A percentile compares a stretch with the other conserved stretches of the same genome.
These are phyloP conservation scores for Scopulariopsis brevicaulis DNA, from an alignment of 2,329 filamentous ascomycete species.

Conservation along the genomic window DNA sequence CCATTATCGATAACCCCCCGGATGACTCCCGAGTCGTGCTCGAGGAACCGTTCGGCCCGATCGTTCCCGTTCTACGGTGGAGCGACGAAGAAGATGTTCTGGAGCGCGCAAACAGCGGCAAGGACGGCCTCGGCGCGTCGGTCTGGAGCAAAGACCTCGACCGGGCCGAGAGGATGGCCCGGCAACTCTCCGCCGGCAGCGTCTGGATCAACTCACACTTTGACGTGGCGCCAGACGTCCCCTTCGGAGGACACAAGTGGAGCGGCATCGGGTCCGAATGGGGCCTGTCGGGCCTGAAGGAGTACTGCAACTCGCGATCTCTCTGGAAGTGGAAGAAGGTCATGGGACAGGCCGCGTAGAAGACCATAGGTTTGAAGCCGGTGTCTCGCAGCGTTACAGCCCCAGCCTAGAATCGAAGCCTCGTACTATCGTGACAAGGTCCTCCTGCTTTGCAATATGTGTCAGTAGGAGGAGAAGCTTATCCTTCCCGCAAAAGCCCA, in stretches of 20 bases:
- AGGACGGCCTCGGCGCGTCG: slow-evolving; percentile 43
- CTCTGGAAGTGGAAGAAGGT: slow-evolving; percentile 4
- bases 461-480: too few relatives aligned
- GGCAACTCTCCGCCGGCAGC: slow-evolving; percentile 41
- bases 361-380: too few relatives aligned
- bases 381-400: too few relatives aligned
- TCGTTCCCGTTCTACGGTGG: slow-evolving; percentile 53
- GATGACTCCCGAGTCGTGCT: slow-evolving; percentile 42
- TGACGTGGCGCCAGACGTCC: slow-evolving; percentile 24
- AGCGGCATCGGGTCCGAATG: slow-evolving; percentile 30
- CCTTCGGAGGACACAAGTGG: slow-evolving; percentile 31
- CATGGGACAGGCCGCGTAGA: neutral
- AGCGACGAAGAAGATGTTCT: slow-evolving; percentile 48
- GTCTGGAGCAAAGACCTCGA: slow-evolving; percentile 43
- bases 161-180: slow-evolving; percentile 37
- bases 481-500: too few relatives aligned
- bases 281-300: slow-evolving; percentile 24
- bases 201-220: slow-evolving; percentile 50
- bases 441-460: too few relatives aligned
- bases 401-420: too few relatives aligned
- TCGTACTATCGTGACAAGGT: too few relatives aligned
- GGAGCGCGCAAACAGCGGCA: slow-evolving; percentile 37
- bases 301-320: slow-evolving; percentile 15
- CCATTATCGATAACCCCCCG: slow-evolving; percentile 49
- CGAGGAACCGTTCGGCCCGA: slow-evolving; percentile 45